Conservation (phyloP, 2,329 filamentous ascomycete genomes). For the Claviceps sp. region DNA sequence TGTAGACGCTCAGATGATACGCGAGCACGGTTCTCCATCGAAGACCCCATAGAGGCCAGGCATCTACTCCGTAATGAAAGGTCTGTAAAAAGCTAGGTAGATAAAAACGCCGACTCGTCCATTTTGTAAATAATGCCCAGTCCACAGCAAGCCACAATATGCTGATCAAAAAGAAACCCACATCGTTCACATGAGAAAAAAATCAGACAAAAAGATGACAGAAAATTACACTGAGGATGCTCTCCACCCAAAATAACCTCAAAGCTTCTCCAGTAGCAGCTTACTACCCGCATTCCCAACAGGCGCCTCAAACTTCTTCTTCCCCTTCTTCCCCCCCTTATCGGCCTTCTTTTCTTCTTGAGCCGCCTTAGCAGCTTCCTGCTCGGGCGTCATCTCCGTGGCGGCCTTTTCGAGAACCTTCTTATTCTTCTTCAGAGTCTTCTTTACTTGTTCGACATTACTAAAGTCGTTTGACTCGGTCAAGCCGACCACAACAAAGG, state of each 20-base stretch:
- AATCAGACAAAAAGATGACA: background rate
- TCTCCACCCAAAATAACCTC: conserved; percentile 6
- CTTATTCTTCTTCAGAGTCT: conserved; percentile 59
- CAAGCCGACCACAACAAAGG: conserved; percentile 74
- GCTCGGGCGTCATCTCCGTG: conserved; percentile 40
- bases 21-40: no score
- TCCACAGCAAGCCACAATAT: background rate
- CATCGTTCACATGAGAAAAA: background rate
- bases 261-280: conserved; percentile 46
- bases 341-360: conserved; percentile 29
- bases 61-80: no score
- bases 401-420: conserved; percentile 57
- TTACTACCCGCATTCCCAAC: conserved; percentile 50
- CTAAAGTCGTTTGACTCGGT: conserved; percentile 62
- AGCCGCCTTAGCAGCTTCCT: conserved; percentile 36
- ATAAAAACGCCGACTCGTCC: conserved; percentile 2
- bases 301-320: conserved; percentile 29
- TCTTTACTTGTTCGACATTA: conserved; percentile 51
- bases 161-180: background rate
- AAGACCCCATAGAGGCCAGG: no score
- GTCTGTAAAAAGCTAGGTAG: no score
- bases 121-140: background rate
- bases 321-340: conserved; percentile 28
- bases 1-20: background rate
- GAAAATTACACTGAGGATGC: background rate